Evolutionary conservation across 352 stramenopile genomes (phyloP).

Genomic region (Thalassiosira hispida): DNA sequence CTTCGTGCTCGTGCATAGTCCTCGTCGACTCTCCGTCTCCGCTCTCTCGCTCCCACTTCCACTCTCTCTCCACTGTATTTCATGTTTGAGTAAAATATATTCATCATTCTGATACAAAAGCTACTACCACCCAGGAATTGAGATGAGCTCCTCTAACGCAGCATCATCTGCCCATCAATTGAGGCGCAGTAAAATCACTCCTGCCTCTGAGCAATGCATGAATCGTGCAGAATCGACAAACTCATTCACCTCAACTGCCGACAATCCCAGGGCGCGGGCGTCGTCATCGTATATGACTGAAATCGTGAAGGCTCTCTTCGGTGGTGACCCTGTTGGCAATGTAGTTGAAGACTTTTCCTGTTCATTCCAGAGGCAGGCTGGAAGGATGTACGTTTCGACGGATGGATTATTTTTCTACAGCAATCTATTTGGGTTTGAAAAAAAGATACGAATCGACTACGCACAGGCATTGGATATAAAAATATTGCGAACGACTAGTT

Average conservation of each 20-base stretch:
- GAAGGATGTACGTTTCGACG: conserved; percentile 66
- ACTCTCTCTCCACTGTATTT: too few relatives aligned
- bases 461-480: conserved; percentile 20
- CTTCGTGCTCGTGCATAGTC: too few relatives aligned
- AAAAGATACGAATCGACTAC: conserved; percentile 38
- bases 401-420: conserved; percentile 71
- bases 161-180: too few relatives aligned
- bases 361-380: conserved; percentile 61
- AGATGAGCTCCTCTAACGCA: too few relatives aligned
- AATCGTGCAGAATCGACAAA: not conserved
- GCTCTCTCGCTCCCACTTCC: too few relatives aligned
- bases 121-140: too few relatives aligned
- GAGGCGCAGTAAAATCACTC: too few relatives aligned
- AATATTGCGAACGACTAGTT: conserved; percentile 36
- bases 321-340: conserved; percentile 29
- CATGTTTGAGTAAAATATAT: too few relatives aligned
- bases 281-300: conserved; percentile 45
- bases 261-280: not conserved
- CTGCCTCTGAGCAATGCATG: too few relatives aligned
- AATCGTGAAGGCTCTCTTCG: conserved; percentile 63
- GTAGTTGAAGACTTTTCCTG: conserved; percentile 62
- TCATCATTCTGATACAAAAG: too few relatives aligned
- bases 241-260: not conserved
- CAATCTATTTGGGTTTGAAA: conserved; percentile 79
- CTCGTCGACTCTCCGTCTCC: too few relatives aligned